phyloP scores from a whole-genome alignment of 2,329 filamentous ascomycete species.

The Exophiala oligosperma region DNA sequence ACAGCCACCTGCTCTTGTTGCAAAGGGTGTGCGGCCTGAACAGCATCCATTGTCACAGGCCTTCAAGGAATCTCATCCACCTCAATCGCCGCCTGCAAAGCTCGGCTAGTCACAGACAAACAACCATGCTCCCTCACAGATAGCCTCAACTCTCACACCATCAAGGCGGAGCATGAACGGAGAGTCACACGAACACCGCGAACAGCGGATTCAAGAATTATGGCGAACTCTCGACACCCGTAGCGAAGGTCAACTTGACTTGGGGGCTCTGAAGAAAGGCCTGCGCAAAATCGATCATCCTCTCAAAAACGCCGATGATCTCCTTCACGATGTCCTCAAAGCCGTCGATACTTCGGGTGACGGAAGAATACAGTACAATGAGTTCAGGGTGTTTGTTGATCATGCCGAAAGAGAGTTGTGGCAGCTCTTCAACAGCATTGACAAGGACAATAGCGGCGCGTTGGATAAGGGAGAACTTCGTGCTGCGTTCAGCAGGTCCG shows the following conservation, averaged over 20 bases:
- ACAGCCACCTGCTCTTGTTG: background rate
- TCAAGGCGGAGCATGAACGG: constrained; percentile 61
- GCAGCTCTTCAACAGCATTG: constrained; percentile 80
- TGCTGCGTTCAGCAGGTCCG: constrained; percentile 73
- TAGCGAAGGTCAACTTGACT: constrained; percentile 75
- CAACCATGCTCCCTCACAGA: constrained; percentile 27
- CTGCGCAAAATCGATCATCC: constrained; percentile 88
- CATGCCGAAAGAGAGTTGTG: constrained; percentile 82
- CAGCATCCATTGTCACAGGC: too few relatives aligned
- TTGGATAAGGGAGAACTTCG: constrained; percentile 84
- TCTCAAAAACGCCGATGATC: constrained; percentile 85
- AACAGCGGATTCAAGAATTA: constrained; percentile 77
- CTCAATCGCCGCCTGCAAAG: background rate
- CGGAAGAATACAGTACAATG: constrained; percentile 87
- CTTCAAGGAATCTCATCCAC: too few relatives aligned
- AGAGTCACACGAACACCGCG: constrained; percentile 75
- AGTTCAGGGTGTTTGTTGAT: constrained; percentile 87
- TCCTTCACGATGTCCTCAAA: constrained; percentile 77
- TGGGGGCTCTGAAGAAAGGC: constrained; percentile 80
- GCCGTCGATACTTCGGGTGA: constrained; percentile 85
- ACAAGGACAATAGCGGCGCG: constrained; percentile 79
- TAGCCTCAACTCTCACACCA: constrained; percentile 23
- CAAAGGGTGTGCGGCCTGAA: background rate
- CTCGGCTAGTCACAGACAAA: constrained; percentile 9
- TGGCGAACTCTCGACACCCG: constrained; percentile 81